Evolutionary conservation across 257 asterid species (phyloP), one percentile per base, ranked within the genome.

Genomic region (Striga asiatica): DNA sequence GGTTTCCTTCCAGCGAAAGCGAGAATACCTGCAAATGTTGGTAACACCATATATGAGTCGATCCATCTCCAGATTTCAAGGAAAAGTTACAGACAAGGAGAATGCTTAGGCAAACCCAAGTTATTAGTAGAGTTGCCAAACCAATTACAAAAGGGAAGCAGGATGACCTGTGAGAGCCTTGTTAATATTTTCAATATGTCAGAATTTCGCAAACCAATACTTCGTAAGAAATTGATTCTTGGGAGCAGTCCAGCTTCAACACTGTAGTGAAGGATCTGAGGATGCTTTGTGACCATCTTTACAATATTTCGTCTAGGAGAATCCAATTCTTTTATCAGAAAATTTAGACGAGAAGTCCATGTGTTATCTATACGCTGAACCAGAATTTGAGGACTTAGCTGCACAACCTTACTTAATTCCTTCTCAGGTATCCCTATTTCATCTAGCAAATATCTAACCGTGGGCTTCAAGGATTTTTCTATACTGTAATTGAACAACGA

Each of bases 221-320:
- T 81, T 53, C 98, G 60, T 50, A 89, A 71, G 72, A 89, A 89
- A 54, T 81, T 76, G 69, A 89, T 86, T 66, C 98, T 66, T 8
- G 91, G 84, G 56, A 74, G 93, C 60, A 86, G 63, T 50, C 98
- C 98, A 56, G 77, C 91, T 73, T 89, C 94, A 17, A 89, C 68
- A 70, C 98, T 83, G 74, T 89, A 86, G 62, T 89, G 98, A 78
- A 89, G 94, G 50, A 86, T 53, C 71, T 89, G 98, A 49, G 98
- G 98, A 74, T 89, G 98, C 52, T 89, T 89, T 2, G 78, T 79
- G 23, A 89, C 98, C 96, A 89, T 86, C 82, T 89, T 89, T 64
- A 86, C 96, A 19, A 86, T 76, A 62, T 81, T 86, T 46, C 78
- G 86, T 58, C 91, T 79, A 22, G 98, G 94, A 61, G 98, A 94